phyloP scores from a whole-genome alignment of 2,329 filamentous ascomycete genomes.

The Venturiaceae sp. region DNA sequence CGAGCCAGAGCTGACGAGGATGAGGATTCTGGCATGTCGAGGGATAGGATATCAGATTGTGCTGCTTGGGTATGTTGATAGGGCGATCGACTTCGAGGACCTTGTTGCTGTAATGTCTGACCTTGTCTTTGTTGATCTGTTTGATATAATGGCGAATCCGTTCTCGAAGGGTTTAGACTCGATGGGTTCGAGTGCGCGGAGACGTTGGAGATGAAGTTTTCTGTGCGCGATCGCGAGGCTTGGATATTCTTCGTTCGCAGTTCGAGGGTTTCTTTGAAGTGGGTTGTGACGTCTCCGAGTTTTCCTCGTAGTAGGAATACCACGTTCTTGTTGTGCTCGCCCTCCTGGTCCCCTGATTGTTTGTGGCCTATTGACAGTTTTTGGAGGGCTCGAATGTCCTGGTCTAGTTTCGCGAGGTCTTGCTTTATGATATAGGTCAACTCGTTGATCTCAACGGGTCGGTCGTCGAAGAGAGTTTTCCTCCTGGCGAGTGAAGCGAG shows the following conservation, averaged over 20 bases:
- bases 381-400: conserved; percentile 79
- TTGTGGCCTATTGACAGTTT: conserved; percentile 62
- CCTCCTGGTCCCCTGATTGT: conserved; percentile 59
- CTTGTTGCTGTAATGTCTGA: conserved; percentile 40
- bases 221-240: conserved; percentile 80
- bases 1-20: conserved; percentile 30
- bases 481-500: conserved; percentile 89
- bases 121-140: conserved; percentile 61
- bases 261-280: conserved; percentile 96
- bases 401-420: conserved; percentile 76
- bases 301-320: conserved; percentile 86
- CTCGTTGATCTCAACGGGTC: conserved; percentile 93
- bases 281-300: conserved; percentile 82
- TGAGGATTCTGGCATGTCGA: conserved; percentile 54
- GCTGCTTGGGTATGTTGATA: conserved; percentile 35
- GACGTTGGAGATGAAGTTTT: conserved; percentile 92
- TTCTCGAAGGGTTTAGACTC: conserved; percentile 47
- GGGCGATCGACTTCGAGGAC: conserved; percentile 21
- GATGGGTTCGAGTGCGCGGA: conserved; percentile 53
- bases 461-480: conserved; percentile 94
- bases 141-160: conserved; percentile 78
- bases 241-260: conserved; percentile 97
- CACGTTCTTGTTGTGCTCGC: conserved; percentile 97
- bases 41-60: conserved; percentile 61
- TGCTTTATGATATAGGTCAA: conserved; percentile 97